Evolutionary conservation across 345 rosid species (phyloP), one percentile per base, ranked within the genome.

Genomic region (Noccaea caerulescens): DNA sequence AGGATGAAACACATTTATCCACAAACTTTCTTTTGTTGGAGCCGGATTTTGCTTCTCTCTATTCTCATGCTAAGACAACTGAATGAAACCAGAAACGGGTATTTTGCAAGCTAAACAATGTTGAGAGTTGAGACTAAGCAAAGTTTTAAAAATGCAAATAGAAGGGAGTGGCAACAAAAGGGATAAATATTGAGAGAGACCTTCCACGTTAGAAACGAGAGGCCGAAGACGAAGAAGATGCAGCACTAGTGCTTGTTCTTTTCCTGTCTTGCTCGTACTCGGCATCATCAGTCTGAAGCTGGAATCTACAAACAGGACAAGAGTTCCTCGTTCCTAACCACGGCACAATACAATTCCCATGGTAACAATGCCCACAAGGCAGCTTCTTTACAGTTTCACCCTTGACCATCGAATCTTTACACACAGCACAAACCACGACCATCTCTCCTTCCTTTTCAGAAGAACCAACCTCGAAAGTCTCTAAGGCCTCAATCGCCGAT

Each of bases 281-380:
- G 0, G 77, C 34, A 72, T 86, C 94, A 83, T 86, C 91, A 5
- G 91, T 86, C n/a, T 78, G 73, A 69, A 86, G 65, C 79, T 86
- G 88, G 36, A 76, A 86, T 80, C 94, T 72, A 69, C 91, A 86
- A 45, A 88, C 84, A 7, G 94, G 89, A 51, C 94, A 88, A 5
- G 94, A 80, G 72, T 88, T 88, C 73, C 91, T 86, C 62, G 91
- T 79, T 9, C 77, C 85, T 68, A 88, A 53, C 94, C 94, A 88
- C 9, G 88, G 89, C 36, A 88, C 73, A 25, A 88, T 86, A 76
- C 94, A 88, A 8, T 78, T 80, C 18, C 82, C 84, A n/a, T 86
- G 94, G 76, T 84, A 88, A 20, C 83, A 80, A 69, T 86, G 94
- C 3, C 84, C 91, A 77, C 94, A 86, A 0, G 89, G 88, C 37